Evolutionary conservation across 306 rosid genomes (phyloP), one percentile per base, ranked within the genome.

Genomic region (Adenanthera pavonina): DNA sequence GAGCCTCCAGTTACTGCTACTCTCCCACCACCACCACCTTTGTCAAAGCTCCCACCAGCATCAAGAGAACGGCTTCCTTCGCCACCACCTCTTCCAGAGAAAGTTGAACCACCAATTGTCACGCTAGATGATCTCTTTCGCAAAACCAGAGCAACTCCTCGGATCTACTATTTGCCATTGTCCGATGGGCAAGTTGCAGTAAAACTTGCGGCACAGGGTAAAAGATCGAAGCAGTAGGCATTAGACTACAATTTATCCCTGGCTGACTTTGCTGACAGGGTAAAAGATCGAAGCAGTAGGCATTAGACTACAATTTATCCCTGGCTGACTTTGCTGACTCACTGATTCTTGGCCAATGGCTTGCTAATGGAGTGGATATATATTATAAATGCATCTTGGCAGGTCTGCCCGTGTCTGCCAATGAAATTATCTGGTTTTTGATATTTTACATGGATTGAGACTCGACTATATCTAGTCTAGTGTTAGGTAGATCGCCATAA

Each of bases 51-150:
- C 67, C 89, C 94, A 16, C 89, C 95, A 72, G 82, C 75, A 33
- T 77, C 84, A 20, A 89, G 90, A 77, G 97, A 96, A 65, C 92
- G 83, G 76, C 94, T 93, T 74, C 99, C 98, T 61, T 95, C 94
- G n/a, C 94, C 93, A 7, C 98, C 98, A 6, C 91, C 95, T 8
- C 84, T 86, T 69, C 81, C 86, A 0, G 97, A 92, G 83, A 91
- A 94, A 77, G 86, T 70, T 14, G 99, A 92, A 16, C 89, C 91
- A 48, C 97, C 99, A 7, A 91, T 92, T 57, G 92, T 96, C 72
- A 96, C 98, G 56, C 77, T 96, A 77, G 99, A 96, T 66, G 99
- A 96, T 75, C 97, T 96, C 61, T 96, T 96, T 62, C 92, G 91
- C 70, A 96, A 96, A 86, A 96, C 99, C 70, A 90, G 88, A 78